Conservation (phyloP, 2,329 filamentous ascomycete species). For the Paecilomyces sp. region DNA sequence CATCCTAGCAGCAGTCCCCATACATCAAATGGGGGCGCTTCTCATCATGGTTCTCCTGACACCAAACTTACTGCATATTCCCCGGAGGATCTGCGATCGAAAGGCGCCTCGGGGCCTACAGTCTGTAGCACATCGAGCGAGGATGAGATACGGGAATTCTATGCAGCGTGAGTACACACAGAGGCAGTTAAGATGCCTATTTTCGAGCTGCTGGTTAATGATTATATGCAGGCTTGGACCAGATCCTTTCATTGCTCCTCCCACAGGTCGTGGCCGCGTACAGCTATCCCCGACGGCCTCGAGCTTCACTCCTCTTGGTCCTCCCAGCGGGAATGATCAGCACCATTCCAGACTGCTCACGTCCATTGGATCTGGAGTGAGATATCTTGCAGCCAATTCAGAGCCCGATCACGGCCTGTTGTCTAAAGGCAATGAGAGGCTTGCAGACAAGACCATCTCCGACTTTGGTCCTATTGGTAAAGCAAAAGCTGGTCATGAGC, state of each 20-base stretch:
- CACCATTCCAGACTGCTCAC: constrained; percentile 6
- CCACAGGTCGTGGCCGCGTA: constrained; percentile 9
- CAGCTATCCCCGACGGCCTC: constrained; percentile 59
- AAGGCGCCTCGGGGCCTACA: constrained; percentile 17
- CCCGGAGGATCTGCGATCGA: constrained; percentile 48
- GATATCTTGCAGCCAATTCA: constrained; percentile 14
- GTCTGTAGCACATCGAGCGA: constrained; percentile 10
- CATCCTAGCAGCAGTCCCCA: constrained; percentile 28
- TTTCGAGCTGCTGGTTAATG: constrained; percentile 2
- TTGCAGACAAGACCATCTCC: constrained; percentile 8
- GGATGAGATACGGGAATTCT: constrained; percentile 10
- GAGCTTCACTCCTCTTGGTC: constrained; percentile 49
- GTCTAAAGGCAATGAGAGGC: constrained; percentile 3
- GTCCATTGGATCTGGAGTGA: constrained; percentile 9
- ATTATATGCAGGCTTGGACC: constrained; percentile 11
- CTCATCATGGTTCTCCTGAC: constrained; percentile 57
- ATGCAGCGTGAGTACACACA: constrained; percentile 14
- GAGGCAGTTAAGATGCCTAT: neutral
- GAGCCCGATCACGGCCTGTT: constrained; percentile 10
- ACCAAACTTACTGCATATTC: constrained; percentile 59
- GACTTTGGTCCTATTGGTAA: constrained; percentile 18
- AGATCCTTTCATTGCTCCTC: constrained; percentile 22
- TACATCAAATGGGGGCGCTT: constrained; percentile 45
- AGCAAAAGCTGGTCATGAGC: constrained; percentile 7
- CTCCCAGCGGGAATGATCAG: constrained; percentile 7